These are phyloP conservation scores for Neltuma alba DNA, from an alignment of 306 rosid species.

Conservation along the genomic window DNA sequence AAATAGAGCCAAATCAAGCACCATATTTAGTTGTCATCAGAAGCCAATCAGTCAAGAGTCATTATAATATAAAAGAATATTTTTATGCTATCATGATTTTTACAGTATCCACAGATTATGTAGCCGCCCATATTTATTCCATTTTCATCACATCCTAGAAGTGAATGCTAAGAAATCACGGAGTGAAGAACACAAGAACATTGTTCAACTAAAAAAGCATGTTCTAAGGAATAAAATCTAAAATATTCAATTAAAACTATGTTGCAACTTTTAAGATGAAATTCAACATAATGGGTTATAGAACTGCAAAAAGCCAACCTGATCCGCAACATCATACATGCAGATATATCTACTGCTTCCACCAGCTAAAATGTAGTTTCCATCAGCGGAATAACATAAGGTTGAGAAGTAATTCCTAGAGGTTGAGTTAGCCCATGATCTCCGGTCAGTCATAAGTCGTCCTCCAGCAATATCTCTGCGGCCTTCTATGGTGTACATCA, in stretches of 20 bases:
- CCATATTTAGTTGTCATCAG: background rate
- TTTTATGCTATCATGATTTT: background rate
- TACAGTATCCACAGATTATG: slow-evolving; percentile 4
- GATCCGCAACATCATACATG: slow-evolving; percentile 94
- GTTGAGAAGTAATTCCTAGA: slow-evolving; percentile 91
- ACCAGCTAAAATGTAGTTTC: slow-evolving; percentile 90
- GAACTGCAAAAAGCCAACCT: slow-evolving; percentile 60
- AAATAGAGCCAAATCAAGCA: background rate
- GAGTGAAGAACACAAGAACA: background rate
- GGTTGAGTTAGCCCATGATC: slow-evolving; percentile 83
- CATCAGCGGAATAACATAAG: slow-evolving; percentile 90
- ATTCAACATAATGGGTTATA: slow-evolving; percentile 24
- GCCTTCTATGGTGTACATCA: slow-evolving; percentile 91
- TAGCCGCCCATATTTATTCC: slow-evolving; percentile 10
- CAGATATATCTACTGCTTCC: slow-evolving; percentile 91
- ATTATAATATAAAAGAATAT: background rate
- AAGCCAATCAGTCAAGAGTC: background rate
- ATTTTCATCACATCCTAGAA: background rate
- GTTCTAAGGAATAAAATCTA: background rate
- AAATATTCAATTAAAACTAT: slow-evolving; percentile 20
- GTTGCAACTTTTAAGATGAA: slow-evolving; percentile 25
- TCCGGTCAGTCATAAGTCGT: slow-evolving; percentile 89
- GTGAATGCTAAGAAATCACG: background rate
- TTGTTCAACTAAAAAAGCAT: slow-evolving; percentile 22
- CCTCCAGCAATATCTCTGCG: slow-evolving; percentile 94